Evolutionary conservation across 2,329 filamentous ascomycete species (phyloP).

Genomic region (Chaetomiaceae sp.): DNA sequence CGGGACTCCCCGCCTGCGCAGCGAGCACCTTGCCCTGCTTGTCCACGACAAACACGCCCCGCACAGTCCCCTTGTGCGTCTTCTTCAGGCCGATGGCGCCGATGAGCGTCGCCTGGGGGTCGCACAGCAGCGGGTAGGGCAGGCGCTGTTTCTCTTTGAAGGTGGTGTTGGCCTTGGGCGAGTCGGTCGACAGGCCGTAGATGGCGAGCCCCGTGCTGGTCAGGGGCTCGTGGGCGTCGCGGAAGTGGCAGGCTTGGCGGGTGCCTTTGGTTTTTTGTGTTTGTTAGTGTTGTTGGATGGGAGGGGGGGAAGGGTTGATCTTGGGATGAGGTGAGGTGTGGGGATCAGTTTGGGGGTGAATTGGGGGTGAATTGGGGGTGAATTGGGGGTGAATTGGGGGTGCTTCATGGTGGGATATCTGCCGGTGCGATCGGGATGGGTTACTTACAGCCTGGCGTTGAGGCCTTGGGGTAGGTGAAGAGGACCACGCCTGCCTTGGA

Average conservation of each 20-base stretch:
- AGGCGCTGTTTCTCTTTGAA: conserved; percentile 92
- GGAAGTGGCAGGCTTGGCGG: conserved; percentile 88
- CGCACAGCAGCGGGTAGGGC: conserved; percentile 83
- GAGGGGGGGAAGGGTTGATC: not conserved
- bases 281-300: not conserved
- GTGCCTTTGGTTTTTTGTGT: conserved; percentile 53
- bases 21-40: conserved; percentile 72
- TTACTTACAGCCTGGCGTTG: conserved; percentile 84
- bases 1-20: conserved; percentile 69
- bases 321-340: too few relatives aligned
- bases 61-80: conserved; percentile 69
- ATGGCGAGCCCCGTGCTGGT: conserved; percentile 77
- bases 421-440: too few relatives aligned
- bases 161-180: conserved; percentile 83
- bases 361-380: not conserved
- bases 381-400: too few relatives aligned
- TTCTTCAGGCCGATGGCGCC: conserved; percentile 87
- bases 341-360: not conserved
- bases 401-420: too few relatives aligned
- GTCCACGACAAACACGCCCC: conserved; percentile 84
- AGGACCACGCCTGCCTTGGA: conserved; percentile 84
- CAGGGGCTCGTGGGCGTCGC: conserved; percentile 73
- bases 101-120: conserved; percentile 70
- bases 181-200: conserved; percentile 85
- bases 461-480: conserved; percentile 94